A percentile compares a stretch with the other conserved stretches of the same genome.
Conservation (phyloP, 768 basidiomycete genomes). For the Lactifluus pinguis region DNA sequence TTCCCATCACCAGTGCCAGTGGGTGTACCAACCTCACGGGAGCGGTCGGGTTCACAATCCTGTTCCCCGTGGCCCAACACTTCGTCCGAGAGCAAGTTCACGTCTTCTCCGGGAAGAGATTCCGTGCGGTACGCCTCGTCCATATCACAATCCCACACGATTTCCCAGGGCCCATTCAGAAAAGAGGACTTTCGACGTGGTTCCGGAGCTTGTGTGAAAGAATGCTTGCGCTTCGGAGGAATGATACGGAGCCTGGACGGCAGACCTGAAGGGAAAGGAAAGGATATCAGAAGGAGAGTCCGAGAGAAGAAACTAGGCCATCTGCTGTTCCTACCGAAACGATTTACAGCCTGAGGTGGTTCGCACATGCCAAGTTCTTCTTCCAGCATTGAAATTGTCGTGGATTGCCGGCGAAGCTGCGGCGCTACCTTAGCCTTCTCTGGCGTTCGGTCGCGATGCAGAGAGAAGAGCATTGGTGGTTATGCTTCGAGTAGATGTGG, state of each 20-base stretch:
- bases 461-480: background rate
- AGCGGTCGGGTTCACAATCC: background rate
- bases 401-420: background rate
- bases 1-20: background rate
- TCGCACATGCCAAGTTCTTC: constrained; percentile 4
- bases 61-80: background rate
- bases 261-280: background rate
- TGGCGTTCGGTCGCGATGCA: background rate
- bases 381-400: constrained; percentile 10
- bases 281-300: background rate
- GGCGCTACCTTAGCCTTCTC: background rate
- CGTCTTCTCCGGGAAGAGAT: background rate
- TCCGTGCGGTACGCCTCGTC: background rate
- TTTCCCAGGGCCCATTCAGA: background rate
- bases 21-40: background rate
- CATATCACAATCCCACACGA: constrained; percentile 1
- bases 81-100: background rate
- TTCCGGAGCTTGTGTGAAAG: constrained; percentile 1
- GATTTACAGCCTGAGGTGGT: background rate
- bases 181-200: background rate
- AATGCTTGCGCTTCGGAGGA: background rate
- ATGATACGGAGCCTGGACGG: background rate
- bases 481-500: background rate
- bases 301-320: background rate
- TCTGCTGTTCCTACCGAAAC: background rate